A percentile compares a stretch with the other conserved stretches of the same genome.
These are phyloP conservation scores for Nicotiana attenuata DNA, from an alignment of 257 asterid species.

Conservation along the genomic window DNA sequence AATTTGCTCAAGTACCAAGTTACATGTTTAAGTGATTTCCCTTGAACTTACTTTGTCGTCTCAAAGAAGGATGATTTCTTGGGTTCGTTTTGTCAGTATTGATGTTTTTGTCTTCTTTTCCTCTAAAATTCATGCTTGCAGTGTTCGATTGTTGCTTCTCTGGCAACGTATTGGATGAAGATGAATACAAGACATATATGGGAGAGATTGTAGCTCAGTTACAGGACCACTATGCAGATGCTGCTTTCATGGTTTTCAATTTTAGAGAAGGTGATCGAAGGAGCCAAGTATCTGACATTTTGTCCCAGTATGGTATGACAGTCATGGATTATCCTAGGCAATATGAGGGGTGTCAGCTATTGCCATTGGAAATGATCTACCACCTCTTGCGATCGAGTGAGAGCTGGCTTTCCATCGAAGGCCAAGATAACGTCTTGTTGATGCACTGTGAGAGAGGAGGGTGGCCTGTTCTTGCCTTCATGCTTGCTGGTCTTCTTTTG, in stretches of 20 bases:
- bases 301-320: constrained; percentile 92
- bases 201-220: constrained; percentile 95
- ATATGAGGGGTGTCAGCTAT: constrained; percentile 83
- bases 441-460: constrained; percentile 99
- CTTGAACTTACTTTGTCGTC: neutral
- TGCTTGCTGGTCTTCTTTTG: constrained; percentile 97
- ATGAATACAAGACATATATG: constrained; percentile 81
- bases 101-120: neutral
- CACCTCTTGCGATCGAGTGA: constrained; percentile 95
- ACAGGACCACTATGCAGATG: constrained; percentile 94
- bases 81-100: neutral
- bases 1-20: too few relatives aligned
- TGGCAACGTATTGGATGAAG: constrained; percentile 67
- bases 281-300: constrained; percentile 80
- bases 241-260: constrained; percentile 96
- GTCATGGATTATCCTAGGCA: constrained; percentile 98
- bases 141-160: constrained; percentile 99
- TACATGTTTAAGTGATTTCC: too few relatives aligned
- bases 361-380: constrained; percentile 93
- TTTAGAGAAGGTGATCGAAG: constrained; percentile 84
- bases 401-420: constrained; percentile 97
- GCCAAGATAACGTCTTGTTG: constrained; percentile 92
- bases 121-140: constrained; percentile 19
- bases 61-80: too few relatives aligned
- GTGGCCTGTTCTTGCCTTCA: constrained; percentile 95